Conservation (phyloP, 2,329 filamentous ascomycete species). For the Scedosporium minutisporum region DNA sequence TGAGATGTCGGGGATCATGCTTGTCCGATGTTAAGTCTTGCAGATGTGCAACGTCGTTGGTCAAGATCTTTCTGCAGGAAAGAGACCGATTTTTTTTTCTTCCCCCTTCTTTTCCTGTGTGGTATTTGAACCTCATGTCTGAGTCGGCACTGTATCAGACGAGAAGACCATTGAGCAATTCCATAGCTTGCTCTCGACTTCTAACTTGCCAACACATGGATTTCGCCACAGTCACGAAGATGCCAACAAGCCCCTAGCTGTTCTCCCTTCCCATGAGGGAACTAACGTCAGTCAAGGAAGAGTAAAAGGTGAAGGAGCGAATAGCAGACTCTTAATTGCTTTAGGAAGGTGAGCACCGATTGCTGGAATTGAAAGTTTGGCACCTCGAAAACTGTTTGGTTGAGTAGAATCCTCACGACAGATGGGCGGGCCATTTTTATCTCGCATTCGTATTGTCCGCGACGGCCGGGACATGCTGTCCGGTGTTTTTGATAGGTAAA, state of each 20-base stretch:
- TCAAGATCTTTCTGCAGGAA: background rate
- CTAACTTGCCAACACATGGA: background rate
- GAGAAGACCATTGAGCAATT: background rate
- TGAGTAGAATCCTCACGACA: background rate
- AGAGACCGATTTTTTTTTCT: background rate
- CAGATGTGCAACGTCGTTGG: background rate
- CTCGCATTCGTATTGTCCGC: constrained; percentile 3
- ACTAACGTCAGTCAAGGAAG: no score
- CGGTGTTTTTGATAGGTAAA: background rate
- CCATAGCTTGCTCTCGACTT: background rate
- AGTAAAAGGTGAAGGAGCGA: no score
- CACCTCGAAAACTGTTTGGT: no score
- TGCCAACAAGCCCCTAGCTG: background rate
- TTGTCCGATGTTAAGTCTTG: background rate
- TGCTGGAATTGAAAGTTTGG: background rate
- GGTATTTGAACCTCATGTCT: background rate
- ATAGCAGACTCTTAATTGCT: no score
- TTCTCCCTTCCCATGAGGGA: background rate
- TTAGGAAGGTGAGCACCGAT: background rate
- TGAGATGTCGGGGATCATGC: constrained; percentile 1
- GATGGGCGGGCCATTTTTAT: no score
- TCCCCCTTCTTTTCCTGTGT: background rate
- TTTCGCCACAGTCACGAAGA: background rate
- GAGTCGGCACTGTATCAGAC: background rate
- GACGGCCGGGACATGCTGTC: background rate